Conservation (phyloP, 2,329 filamentous ascomycete genomes). For the Pleurostoma richardsiae region DNA sequence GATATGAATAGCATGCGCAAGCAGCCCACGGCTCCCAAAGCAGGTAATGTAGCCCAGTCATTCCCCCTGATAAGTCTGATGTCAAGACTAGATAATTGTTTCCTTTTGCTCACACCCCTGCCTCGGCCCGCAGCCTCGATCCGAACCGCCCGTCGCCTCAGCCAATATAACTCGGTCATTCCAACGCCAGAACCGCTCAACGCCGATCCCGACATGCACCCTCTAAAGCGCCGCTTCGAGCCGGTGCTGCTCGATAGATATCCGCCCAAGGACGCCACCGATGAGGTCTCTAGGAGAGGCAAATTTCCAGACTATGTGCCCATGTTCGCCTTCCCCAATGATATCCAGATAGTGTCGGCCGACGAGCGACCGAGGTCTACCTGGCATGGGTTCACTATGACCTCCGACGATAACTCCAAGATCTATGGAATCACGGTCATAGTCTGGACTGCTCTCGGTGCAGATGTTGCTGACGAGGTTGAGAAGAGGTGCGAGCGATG, state of each 20-base stretch:
- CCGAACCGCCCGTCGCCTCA: slow-evolving; percentile 81
- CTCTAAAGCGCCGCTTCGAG: slow-evolving; percentile 88
- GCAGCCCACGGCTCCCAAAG: slow-evolving; percentile 70
- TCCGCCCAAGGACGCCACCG: slow-evolving; percentile 74
- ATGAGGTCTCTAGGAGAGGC: slow-evolving; percentile 75
- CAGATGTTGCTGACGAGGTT: slow-evolving; percentile 75
- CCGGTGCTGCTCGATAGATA: slow-evolving; percentile 95
- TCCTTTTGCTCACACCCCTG: slow-evolving; percentile 13
- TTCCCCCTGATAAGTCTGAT: neutral
- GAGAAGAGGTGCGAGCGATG: slow-evolving; percentile 78
- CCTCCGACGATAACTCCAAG: slow-evolving; percentile 83
- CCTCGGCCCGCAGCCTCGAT: slow-evolving; percentile 37
- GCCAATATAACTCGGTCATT: slow-evolving; percentile 98
- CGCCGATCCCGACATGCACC: slow-evolving; percentile 88
- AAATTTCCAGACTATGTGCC: slow-evolving; percentile 95
- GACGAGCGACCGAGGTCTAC: slow-evolving; percentile 93
- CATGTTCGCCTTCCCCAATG: slow-evolving; percentile 99
- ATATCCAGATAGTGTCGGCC: slow-evolving; percentile 93
- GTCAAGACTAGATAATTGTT: no score
- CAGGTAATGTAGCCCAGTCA: slow-evolving; percentile 51
- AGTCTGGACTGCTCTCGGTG: slow-evolving; percentile 84
- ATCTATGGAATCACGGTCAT: slow-evolving; percentile 89
- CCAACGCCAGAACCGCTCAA: slow-evolving; percentile 88
- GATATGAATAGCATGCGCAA: slow-evolving; percentile 95
- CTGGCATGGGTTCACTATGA: slow-evolving; percentile 99